These are phyloP conservation scores for Trypanosoma rangeli DNA, from an alignment of 208 protist genomes.

Conservation along the genomic window DNA sequence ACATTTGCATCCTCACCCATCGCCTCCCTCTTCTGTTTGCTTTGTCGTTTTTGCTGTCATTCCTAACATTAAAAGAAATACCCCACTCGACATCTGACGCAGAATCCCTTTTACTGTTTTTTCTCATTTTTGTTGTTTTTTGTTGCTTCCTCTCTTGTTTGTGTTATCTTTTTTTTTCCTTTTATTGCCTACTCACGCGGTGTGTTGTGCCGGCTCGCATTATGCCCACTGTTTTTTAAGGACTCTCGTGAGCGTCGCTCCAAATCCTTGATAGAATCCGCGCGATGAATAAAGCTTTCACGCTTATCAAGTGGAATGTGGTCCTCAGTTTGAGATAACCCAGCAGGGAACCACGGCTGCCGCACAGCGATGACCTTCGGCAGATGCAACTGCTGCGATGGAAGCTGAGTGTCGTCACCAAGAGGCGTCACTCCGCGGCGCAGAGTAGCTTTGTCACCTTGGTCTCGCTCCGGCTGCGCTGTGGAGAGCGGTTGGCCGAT, in stretches of 20 bases:
- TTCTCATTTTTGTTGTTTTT: slow-evolving; percentile 2
- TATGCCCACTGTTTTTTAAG: slow-evolving; percentile 31
- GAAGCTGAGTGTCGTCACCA: not conserved
- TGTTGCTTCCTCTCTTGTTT: not conserved
- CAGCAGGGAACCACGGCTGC: slow-evolving; percentile 72
- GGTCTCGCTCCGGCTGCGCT: not conserved
- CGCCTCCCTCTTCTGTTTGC: not conserved
- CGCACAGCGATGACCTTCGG: slow-evolving; percentile 17
- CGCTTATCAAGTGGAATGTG: slow-evolving; percentile 79
- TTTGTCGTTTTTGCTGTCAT: not conserved
- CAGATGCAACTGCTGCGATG: not conserved
- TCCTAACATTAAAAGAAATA: not conserved
- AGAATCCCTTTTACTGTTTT: slow-evolving; percentile 1
- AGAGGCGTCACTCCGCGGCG: not conserved
- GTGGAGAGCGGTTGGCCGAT: not conserved
- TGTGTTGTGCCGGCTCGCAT: not conserved
- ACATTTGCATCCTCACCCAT: not conserved
- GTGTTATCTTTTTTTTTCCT: not conserved
- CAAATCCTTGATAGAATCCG: slow-evolving; percentile 67
- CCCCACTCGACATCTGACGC: not conserved
- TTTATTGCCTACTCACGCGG: not conserved
- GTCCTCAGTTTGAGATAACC: slow-evolving; percentile 39
- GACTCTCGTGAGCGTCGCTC: slow-evolving; percentile 52
- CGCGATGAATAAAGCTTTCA: slow-evolving; percentile 47
- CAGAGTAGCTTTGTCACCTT: not conserved